Conservation (phyloP, 1,284 basidiomycete genomes). For the Irpex rosettiformis region DNA sequence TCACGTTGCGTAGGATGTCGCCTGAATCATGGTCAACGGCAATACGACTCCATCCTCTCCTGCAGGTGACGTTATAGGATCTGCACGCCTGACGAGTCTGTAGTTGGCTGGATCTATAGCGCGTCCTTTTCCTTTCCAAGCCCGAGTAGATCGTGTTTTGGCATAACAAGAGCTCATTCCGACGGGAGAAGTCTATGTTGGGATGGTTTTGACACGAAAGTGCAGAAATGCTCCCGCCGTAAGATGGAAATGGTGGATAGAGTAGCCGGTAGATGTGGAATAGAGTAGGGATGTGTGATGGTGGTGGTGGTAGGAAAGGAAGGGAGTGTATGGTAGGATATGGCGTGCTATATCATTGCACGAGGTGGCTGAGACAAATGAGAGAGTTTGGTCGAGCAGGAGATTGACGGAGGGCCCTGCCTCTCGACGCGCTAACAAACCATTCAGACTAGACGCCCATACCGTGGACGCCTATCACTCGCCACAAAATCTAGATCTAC, state of each 20-base stretch:
- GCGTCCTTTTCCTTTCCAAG: not conserved
- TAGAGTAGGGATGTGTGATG: not conserved
- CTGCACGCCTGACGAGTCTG: not conserved
- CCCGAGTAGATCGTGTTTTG: not conserved
- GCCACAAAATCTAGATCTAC: not conserved
- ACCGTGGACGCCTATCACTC: not conserved
- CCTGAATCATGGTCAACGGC: constrained; percentile 46
- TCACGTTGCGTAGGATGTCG: constrained; percentile 50
- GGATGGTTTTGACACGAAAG: not conserved
- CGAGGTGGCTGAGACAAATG: not conserved
- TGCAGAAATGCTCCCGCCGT: not conserved
- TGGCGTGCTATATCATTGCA: not conserved
- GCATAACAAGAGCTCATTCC: not conserved
- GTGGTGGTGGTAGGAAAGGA: not conserved
- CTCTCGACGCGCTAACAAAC: not conserved
- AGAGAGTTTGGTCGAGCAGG: not conserved
- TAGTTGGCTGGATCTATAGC: not conserved
- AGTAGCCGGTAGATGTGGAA: not conserved
- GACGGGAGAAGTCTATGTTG: not conserved
- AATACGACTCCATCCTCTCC: constrained; percentile 44
- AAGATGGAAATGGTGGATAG: not conserved
- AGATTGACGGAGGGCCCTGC: not conserved
- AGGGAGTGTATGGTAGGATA: not conserved
- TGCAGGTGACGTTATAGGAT: not conserved
- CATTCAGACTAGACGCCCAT: not conserved